Evolutionary conservation across 805 yeast species (phyloP).

Genomic region (Schizosaccharomyces octosporus): DNA sequence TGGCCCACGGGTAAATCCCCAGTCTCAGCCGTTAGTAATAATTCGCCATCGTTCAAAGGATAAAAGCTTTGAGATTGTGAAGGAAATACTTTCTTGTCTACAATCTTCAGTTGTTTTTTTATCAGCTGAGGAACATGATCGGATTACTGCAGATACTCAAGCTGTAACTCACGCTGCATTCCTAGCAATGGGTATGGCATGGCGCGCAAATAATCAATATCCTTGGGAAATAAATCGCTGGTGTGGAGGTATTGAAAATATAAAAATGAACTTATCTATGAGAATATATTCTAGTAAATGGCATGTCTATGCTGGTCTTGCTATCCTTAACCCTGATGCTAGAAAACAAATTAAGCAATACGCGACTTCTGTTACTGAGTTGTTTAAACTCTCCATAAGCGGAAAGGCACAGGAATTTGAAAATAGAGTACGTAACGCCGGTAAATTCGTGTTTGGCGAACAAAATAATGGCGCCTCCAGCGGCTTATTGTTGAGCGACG

Average conservation of each 20-base stretch:
- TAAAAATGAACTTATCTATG: slow-evolving; percentile 76
- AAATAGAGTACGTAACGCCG: slow-evolving; percentile 38
- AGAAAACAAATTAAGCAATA: slow-evolving; percentile 79
- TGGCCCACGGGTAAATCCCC: slow-evolving; percentile 74
- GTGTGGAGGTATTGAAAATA: slow-evolving; percentile 88
- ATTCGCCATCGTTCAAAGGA: slow-evolving; percentile 46
- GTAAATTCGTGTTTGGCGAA: slow-evolving; percentile 49
- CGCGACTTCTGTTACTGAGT: slow-evolving; percentile 57
- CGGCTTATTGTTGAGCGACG: slow-evolving; percentile 46
- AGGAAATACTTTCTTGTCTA: slow-evolving; percentile 40
- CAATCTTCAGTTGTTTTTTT: slow-evolving; percentile 54
- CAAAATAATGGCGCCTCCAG: slow-evolving; percentile 18
- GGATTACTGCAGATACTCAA: slow-evolving; percentile 91
- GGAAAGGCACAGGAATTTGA: slow-evolving; percentile 33
- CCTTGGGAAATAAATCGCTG: slow-evolving; percentile 76
- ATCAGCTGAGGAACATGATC: slow-evolving; percentile 73
- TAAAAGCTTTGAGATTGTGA: slow-evolving; percentile 35
- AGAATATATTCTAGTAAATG: slow-evolving; percentile 82
- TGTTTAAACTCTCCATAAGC: slow-evolving; percentile 63
- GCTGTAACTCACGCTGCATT: slow-evolving; percentile 97
- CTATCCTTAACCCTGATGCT: slow-evolving; percentile 86
- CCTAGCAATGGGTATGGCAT: slow-evolving; percentile 86
- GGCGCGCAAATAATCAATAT: slow-evolving; percentile 60
- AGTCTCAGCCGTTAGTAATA: slow-evolving; percentile 79
- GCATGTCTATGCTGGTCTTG: slow-evolving; percentile 96